These are phyloP conservation scores for Neolentinus lepideus DNA, from an alignment of 1,284 basidiomycete genomes.

Conservation along the genomic window DNA sequence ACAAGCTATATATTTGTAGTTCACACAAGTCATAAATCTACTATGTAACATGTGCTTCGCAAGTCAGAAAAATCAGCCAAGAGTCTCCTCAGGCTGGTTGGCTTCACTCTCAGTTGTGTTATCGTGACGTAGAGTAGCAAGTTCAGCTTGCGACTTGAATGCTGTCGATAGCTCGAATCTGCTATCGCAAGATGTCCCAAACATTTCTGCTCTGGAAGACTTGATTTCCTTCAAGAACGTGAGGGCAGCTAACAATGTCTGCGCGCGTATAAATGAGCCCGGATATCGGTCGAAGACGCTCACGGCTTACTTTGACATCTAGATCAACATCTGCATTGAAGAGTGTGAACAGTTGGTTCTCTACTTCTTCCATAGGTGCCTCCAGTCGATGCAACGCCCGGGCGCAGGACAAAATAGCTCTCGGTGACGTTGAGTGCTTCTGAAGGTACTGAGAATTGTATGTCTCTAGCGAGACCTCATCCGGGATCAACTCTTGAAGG, in stretches of 20 bases:
- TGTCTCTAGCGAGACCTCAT: conserved; percentile 48
- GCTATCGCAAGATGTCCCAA: conserved; percentile 41
- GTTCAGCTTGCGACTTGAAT: conserved; percentile 50
- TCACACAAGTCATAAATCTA: no score
- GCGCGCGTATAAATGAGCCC: conserved; percentile 2
- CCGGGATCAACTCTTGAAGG: conserved; percentile 47
- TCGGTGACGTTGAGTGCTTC: conserved; percentile 39
- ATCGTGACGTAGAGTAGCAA: conserved; percentile 23
- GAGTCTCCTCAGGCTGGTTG: conserved; percentile 7
- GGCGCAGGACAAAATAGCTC: conserved; percentile 56
- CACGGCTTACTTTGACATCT: conserved; percentile 40
- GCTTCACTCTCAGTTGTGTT: conserved; percentile 5
- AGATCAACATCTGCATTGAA: conserved; percentile 38
- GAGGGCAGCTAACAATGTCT: conserved; percentile 43
- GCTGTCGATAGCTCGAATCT: conserved; percentile 57
- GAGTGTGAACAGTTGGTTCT: conserved; percentile 47
- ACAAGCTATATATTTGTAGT: no score
- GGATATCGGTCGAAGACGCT: not conserved
- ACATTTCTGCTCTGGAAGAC: conserved; percentile 51
- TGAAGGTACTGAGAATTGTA: conserved; percentile 77
- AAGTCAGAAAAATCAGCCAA: not conserved
- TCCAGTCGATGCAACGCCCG: conserved; percentile 40
- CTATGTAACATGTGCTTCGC: no score
- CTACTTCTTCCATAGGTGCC: conserved; percentile 48
- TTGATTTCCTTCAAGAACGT: conserved; percentile 39